phyloP scores from a whole-genome alignment of 1,139 yeast genomes.

The Eremothecium gossypii region DNA sequence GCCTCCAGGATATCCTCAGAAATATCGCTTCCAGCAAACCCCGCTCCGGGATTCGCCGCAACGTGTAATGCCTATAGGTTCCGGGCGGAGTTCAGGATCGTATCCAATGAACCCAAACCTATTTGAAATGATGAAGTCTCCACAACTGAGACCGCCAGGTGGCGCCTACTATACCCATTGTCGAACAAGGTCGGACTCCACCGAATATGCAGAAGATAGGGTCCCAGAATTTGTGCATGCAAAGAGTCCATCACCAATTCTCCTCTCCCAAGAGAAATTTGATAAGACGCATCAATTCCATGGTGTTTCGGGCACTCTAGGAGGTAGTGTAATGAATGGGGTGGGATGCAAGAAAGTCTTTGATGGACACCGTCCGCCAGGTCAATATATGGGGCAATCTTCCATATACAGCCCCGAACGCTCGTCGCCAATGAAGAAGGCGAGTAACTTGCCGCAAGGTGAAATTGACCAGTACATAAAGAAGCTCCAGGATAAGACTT shows the following conservation, averaged over 20 bases:
- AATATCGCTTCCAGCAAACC: constrained; percentile 26
- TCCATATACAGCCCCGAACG: background rate
- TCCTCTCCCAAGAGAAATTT: constrained; percentile 28
- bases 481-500: constrained; percentile 44
- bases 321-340: background rate
- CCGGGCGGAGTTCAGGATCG: background rate
- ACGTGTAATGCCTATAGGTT: background rate
- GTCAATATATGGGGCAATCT: constrained; percentile 7
- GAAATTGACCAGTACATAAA: constrained; percentile 78
- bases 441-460: constrained; percentile 68
- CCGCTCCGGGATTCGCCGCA: constrained; percentile 15
- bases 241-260: constrained; percentile 32
- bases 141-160: constrained; percentile 7
- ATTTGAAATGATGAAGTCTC: constrained; percentile 4
- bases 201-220: constrained; percentile 14
- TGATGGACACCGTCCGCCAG: background rate
- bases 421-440: constrained; percentile 2
- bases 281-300: constrained; percentile 7
- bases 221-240: constrained; percentile 19
- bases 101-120: constrained; percentile 2
- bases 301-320: background rate
- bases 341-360: too few species aligned
- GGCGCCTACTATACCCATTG: background rate
- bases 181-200: constrained; percentile 1
- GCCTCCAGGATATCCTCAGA: constrained; percentile 16